Evolutionary conservation across 2,329 filamentous ascomycete genomes (phyloP).

Genomic region (Scedosporium apiospermum): DNA sequence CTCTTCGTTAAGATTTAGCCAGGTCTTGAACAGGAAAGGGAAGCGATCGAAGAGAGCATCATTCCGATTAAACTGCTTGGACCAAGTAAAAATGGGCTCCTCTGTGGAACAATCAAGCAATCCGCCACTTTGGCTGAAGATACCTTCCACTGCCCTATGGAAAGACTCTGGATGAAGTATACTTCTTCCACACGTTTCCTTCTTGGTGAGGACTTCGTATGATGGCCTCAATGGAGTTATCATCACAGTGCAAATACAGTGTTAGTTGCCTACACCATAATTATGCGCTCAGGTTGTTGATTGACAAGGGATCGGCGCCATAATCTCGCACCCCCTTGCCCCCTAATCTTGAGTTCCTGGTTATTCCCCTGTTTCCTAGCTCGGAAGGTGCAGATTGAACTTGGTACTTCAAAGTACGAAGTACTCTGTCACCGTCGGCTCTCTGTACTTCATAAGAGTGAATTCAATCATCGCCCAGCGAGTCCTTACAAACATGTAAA

Average conservation of each 20-base stretch:
- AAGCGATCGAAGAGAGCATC: neutral
- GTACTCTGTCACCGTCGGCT: neutral
- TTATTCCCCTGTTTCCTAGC: neutral
- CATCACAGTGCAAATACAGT: no score
- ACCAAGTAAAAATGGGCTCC: neutral
- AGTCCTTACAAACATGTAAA: no score
- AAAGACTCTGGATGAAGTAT: neutral
- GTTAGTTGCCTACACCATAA: neutral
- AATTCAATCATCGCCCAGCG: no score
- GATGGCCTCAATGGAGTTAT: neutral
- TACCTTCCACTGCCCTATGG: neutral
- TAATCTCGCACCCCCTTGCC: neutral
- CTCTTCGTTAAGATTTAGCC: neutral
- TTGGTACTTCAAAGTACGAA: neutral
- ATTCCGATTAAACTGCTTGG: neutral
- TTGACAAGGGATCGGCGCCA: slow-evolving; percentile 3
- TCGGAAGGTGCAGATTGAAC: neutral
- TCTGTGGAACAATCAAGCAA: neutral
- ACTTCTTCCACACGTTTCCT: neutral
- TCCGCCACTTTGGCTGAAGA: neutral
- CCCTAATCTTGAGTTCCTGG: slow-evolving; percentile 2
- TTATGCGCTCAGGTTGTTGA: neutral
- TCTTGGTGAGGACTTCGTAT: neutral
- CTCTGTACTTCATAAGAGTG: neutral
- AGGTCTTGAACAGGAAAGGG: neutral